phyloP scores from a whole-genome alignment of 305 asterid species.

The Ajuga reptans region DNA sequence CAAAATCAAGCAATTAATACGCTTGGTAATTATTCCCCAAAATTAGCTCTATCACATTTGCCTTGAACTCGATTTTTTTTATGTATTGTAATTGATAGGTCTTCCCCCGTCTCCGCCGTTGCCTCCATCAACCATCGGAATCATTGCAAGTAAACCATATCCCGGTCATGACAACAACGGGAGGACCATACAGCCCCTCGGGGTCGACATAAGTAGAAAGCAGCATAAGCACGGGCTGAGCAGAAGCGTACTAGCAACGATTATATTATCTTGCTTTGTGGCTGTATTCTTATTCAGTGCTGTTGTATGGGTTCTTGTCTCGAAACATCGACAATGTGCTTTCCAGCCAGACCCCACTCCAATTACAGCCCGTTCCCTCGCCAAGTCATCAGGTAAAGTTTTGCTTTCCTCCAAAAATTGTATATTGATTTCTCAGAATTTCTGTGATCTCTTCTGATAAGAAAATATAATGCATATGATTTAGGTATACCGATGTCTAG shows the following conservation, averaged over 20 bases:
- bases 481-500: slow-evolving; percentile 48
- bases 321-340: slow-evolving; percentile 33
- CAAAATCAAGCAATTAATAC: no score
- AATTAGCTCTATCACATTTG: no score
- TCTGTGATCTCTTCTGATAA: slow-evolving; percentile 9
- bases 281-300: slow-evolving; percentile 49
- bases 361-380: slow-evolving; percentile 43
- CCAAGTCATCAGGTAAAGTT: slow-evolving; percentile 72
- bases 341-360: slow-evolving; percentile 48
- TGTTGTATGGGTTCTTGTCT: slow-evolving; percentile 53
- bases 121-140: slow-evolving; percentile 51
- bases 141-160: slow-evolving; percentile 53
- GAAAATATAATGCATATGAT: slow-evolving; percentile 12
- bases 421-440: neutral
- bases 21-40: no score
- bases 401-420: neutral
- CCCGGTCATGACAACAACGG: slow-evolving; percentile 50
- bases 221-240: slow-evolving; percentile 48
- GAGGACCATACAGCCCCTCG: slow-evolving; percentile 63
- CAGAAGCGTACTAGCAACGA: slow-evolving; percentile 50
- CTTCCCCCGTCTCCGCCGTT: slow-evolving; percentile 90
- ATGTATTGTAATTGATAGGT: slow-evolving; percentile 38
- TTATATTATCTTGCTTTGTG: slow-evolving; percentile 55
- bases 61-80: slow-evolving; percentile 16
- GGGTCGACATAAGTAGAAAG: slow-evolving; percentile 61